Evolutionary conservation across 2,329 filamentous ascomycete species (phyloP), one percentile per base, ranked within the genome.

Genomic region (Fusarium sp.): DNA sequence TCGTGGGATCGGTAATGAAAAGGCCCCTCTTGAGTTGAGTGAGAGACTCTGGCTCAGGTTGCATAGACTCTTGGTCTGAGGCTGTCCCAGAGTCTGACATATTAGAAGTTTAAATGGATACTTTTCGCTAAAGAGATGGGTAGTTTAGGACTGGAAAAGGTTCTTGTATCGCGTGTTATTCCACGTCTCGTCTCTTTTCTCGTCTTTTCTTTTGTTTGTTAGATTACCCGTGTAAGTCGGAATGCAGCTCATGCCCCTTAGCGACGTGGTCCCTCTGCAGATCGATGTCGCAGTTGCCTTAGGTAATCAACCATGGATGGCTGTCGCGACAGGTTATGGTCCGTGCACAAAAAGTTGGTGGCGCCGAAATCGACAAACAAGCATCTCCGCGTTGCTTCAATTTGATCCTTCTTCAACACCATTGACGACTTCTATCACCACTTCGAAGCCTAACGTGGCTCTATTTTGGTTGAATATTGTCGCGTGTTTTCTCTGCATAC

Each of bases 301-400:
- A 67, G 9, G 52, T 69, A 56, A 48, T 43, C 56, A 51, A 44
- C 36, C 34, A 54, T 30, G 14, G 42, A n/a, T 34, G 44, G 26
- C 23, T 45, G 45, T 59, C 57, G 56, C 52, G 52, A 67, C 46
- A n/a, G 14, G 14, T 15, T 8, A 20, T 63, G 55, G 70, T 49
- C 69, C 64, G 71, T 72, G 67, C 71, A 43, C 62, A 65, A 71
- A 75, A 75, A 70, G 64, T 71, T 67, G 40, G 56, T 59, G 53
- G 49, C 47, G 45, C 45, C 55, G 30, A 57, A 66, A 49, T 58
- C 56, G 42, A 65, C 40, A 44, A 56, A 48, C 49, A 30, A 46
- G 40, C 40, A 60, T 43, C 54, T 57, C 49, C 42, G 42, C 59
- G 59, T 48, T 48, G 36, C 21, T 45, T 43, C 7, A 49, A 52